Percentiles rank a stretch among this genome's conserved stretches.
These are phyloP conservation scores for Macrophomina pseudophaseolina DNA, from an alignment of 2,329 filamentous ascomycete species.

Conservation along the genomic window DNA sequence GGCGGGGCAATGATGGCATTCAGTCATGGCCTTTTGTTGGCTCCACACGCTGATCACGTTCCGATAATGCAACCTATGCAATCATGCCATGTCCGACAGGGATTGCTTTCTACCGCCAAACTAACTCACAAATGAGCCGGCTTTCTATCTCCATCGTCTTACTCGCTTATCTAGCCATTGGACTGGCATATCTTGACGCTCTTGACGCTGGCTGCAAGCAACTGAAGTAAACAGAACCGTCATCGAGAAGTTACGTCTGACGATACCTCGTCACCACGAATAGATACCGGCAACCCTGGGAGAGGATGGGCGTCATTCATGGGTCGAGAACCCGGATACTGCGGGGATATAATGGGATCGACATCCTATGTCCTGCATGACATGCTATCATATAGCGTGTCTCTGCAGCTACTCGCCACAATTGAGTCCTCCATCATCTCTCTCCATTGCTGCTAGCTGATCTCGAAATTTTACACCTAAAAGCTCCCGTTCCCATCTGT, in stretches of 20 bases:
- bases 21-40: not conserved
- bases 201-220: constrained; percentile 9
- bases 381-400: not conserved
- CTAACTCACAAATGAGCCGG: not conserved
- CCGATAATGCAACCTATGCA: not conserved
- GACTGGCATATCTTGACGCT: not conserved
- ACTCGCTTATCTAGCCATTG: constrained; percentile 1
- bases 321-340: not conserved
- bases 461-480: no score
- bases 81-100: not conserved
- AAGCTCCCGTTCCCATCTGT: no score
- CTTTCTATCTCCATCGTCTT: not conserved
- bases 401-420: not conserved
- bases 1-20: not conserved
- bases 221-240: not conserved
- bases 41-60: constrained; percentile 5
- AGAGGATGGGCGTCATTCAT: not conserved
- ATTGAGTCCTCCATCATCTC: not conserved
- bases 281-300: not conserved
- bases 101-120: not conserved
- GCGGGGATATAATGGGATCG: constrained; percentile 1
- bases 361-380: not conserved
- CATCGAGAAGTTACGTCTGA: not conserved
- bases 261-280: not conserved
- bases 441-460: not conserved